These are phyloP conservation scores for Pterulicium gracile DNA, from an alignment of 1,284 basidiomycete species.

Conservation along the genomic window DNA sequence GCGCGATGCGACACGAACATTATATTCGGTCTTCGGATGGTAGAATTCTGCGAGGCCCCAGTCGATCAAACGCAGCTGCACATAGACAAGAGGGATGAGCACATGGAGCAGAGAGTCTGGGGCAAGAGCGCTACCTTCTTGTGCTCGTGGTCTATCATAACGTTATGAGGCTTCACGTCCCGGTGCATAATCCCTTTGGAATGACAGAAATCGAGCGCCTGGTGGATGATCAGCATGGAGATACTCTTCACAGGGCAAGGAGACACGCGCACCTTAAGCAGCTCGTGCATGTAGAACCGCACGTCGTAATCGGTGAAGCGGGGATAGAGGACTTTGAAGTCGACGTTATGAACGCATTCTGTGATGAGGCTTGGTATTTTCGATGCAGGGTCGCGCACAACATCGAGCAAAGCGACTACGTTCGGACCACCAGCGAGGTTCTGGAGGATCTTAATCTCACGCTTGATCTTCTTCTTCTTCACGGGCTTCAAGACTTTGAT, in stretches of 20 bases:
- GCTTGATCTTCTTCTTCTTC: constrained; percentile 99
- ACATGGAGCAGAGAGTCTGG: constrained; percentile 10
- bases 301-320: constrained; percentile 94
- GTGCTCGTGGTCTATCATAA: constrained; percentile 99
- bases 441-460: constrained; percentile 98
- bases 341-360: constrained; percentile 98
- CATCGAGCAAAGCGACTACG: constrained; percentile 82
- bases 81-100: background rate
- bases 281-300: constrained; percentile 93
- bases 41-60: constrained; percentile 96
- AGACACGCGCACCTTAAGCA: constrained; percentile 65
- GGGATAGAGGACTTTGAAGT: constrained; percentile 96
- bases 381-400: constrained; percentile 87
- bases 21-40: constrained; percentile 96
- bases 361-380: constrained; percentile 97
- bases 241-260: constrained; percentile 6
- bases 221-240: constrained; percentile 8
- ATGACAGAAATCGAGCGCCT: constrained; percentile 97
- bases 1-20: constrained; percentile 93
- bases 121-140: too few relatives aligned
- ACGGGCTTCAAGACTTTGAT: constrained; percentile 99
- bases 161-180: constrained; percentile 98
- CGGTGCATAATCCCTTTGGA: constrained; percentile 99
- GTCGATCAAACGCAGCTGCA: constrained; percentile 1
- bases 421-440: constrained; percentile 96